These are phyloP conservation scores for Hypholoma sublateritium DNA, from an alignment of 768 basidiomycete species.

Conservation along the genomic window DNA sequence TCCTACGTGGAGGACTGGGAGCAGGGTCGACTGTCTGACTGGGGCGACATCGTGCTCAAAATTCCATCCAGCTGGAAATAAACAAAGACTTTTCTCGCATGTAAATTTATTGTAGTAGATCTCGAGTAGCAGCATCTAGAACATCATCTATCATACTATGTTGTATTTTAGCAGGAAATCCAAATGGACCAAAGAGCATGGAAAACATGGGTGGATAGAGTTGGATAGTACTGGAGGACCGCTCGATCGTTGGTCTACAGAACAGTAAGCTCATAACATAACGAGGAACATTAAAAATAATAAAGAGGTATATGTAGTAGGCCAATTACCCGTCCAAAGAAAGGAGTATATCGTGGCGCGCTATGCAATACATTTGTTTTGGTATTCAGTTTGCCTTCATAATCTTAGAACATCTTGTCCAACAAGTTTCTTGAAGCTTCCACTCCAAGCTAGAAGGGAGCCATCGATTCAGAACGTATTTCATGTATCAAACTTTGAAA, in stretches of 20 bases:
- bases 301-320: slow-evolving; percentile 7
- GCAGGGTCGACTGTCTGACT: slow-evolving; percentile 62
- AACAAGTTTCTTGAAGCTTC: slow-evolving; percentile 85
- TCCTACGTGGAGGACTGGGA: slow-evolving; percentile 81
- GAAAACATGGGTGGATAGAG: background rate
- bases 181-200: background rate
- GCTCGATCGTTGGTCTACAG: background rate
- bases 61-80: slow-evolving; percentile 82
- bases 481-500: slow-evolving; percentile 3
- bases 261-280: background rate
- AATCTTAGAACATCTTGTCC: slow-evolving; percentile 59
- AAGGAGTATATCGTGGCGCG: background rate
- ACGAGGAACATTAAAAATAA: slow-evolving; percentile 9
- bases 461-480: slow-evolving; percentile 1
- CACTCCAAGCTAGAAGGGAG: slow-evolving; percentile 72
- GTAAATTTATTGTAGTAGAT: slow-evolving; percentile 1
- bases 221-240: background rate
- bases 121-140: slow-evolving; percentile 12
- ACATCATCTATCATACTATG: slow-evolving; percentile 8
- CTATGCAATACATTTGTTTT: slow-evolving; percentile 2
- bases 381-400: background rate
- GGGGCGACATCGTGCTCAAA: slow-evolving; percentile 66
- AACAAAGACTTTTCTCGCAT: slow-evolving; percentile 5
- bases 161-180: slow-evolving; percentile 16
- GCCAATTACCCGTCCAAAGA: background rate